Evolutionary conservation across 345 rosid genomes (phyloP).

Genomic region (Stellera chamaejasme): DNA sequence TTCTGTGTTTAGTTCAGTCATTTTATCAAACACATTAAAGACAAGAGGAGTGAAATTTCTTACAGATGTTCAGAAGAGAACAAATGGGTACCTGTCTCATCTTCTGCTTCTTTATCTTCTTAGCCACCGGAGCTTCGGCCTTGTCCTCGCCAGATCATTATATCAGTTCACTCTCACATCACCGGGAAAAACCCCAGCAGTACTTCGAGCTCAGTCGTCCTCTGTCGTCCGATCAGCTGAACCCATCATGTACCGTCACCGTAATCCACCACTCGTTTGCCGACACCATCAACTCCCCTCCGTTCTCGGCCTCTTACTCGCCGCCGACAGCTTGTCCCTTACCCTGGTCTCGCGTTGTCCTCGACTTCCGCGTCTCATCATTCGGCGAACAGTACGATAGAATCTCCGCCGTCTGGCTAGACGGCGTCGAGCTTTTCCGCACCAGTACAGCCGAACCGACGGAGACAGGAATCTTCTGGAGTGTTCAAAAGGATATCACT

Average conservation of each 20-base stretch:
- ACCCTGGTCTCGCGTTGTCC: conserved; percentile 62
- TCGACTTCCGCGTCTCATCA: conserved; percentile 43
- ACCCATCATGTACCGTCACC: conserved; percentile 49
- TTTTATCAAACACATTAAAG: too few relatives aligned
- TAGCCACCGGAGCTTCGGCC: conserved; percentile 12
- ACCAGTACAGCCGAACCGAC: conserved; percentile 88
- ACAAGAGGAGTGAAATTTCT: too few relatives aligned
- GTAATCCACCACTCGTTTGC: conserved; percentile 72
- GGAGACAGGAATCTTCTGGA: conserved; percentile 63
- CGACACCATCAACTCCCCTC: conserved; percentile 60
- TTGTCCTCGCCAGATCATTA: conserved; percentile 26
- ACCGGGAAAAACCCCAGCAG: conserved; percentile 23
- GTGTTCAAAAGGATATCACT: conserved; percentile 65
- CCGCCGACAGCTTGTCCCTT: conserved; percentile 49
- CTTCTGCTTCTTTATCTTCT: conserved; percentile 14
- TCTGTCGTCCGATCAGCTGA: conserved; percentile 37
- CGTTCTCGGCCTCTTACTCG: conserved; percentile 49
- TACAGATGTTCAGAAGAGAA: too few relatives aligned
- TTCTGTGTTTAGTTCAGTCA: too few relatives aligned
- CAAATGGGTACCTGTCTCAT: conserved; percentile 1
- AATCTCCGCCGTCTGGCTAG: conserved; percentile 75
- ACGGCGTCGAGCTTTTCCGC: conserved; percentile 75
- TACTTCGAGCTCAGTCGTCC: conserved; percentile 51
- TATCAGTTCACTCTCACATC: conserved; percentile 15
- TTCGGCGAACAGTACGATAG: conserved; percentile 74